Conservation (phyloP, 2,329 filamentous ascomycete genomes). For the Cladosporium cucumerinum region DNA sequence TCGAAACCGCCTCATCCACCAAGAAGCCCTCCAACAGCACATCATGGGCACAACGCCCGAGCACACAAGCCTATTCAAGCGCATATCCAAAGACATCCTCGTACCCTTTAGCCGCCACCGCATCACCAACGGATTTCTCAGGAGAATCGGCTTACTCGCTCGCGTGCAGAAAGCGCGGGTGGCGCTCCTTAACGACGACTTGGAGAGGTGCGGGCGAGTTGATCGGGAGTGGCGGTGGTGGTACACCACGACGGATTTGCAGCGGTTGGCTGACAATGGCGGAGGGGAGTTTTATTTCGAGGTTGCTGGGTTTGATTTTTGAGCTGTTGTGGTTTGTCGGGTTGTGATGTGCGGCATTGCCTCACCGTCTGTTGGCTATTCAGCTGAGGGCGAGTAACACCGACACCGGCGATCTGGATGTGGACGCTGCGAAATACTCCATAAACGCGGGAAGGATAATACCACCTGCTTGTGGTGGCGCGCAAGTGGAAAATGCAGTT, state of each 20-base stretch:
- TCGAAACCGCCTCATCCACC: neutral
- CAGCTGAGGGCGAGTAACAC: neutral
- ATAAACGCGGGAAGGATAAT: neutral
- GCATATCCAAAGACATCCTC: neutral
- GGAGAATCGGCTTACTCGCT: neutral
- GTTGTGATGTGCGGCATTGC: neutral
- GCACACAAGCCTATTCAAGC: neutral
- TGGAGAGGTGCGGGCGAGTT: neutral
- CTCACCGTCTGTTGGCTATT: neutral
- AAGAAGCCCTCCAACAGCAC: neutral
- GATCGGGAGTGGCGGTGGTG: neutral
- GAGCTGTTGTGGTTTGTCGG: neutral
- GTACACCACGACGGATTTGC: neutral
- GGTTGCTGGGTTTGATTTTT: neutral
- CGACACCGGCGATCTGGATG: neutral
- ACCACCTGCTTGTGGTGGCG: neutral
- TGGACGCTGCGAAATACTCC: neutral
- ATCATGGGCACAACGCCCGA: neutral
- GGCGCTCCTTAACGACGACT: neutral
- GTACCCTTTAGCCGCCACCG: neutral
- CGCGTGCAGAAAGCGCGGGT: neutral
- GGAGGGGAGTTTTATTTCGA: neutral
- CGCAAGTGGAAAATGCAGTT: neutral
- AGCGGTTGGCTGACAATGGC: neutral
- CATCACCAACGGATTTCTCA: neutral